Conservation (phyloP, 2,329 filamentous ascomycete genomes). For the Hypoxylon sp. region DNA sequence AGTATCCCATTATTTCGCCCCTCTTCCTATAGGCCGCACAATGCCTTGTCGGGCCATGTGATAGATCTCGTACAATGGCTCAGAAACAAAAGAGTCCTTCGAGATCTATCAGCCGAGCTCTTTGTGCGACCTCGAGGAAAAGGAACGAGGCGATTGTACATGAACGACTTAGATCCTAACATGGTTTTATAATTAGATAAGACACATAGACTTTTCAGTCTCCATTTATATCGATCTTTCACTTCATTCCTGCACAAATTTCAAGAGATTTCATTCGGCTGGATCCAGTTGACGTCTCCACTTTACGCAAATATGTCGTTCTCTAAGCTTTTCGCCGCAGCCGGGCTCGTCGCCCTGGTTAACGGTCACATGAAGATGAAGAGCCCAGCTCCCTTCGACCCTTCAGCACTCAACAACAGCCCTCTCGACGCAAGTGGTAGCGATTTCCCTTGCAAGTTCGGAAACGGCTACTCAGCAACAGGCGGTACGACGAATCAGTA, state of each 20-base stretch:
- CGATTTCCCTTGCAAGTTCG: constrained; percentile 88
- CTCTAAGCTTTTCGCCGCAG: constrained; percentile 64
- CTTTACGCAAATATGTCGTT: constrained; percentile 67
- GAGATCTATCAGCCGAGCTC: constrained; percentile 25
- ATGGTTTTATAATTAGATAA: constrained; percentile 15
- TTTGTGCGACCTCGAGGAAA: constrained; percentile 26
- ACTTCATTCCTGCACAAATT: constrained; percentile 43
- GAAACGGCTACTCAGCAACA: constrained; percentile 61
- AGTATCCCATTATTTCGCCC: constrained; percentile 33
- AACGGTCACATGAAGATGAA: constrained; percentile 84
- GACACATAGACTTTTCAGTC: constrained; percentile 44
- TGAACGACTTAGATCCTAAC: constrained; percentile 26
- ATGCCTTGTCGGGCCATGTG: constrained; percentile 37
- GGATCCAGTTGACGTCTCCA: constrained; percentile 57
- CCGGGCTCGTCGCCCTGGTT: constrained; percentile 71
- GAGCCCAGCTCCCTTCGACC: constrained; percentile 74
- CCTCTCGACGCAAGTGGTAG: constrained; percentile 73
- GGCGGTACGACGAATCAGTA: constrained; percentile 70
- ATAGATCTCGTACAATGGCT: constrained; percentile 5
- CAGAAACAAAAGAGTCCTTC: constrained; percentile 25
- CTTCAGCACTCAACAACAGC: constrained; percentile 64
- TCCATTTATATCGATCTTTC: constrained; percentile 41
- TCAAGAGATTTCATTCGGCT: constrained; percentile 57
- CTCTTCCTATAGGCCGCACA: constrained; percentile 32
- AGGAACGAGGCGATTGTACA: constrained; percentile 7